These are phyloP conservation scores for Onygenales sp. DNA, from an alignment of 2,329 filamentous ascomycete genomes.

Conservation along the genomic window DNA sequence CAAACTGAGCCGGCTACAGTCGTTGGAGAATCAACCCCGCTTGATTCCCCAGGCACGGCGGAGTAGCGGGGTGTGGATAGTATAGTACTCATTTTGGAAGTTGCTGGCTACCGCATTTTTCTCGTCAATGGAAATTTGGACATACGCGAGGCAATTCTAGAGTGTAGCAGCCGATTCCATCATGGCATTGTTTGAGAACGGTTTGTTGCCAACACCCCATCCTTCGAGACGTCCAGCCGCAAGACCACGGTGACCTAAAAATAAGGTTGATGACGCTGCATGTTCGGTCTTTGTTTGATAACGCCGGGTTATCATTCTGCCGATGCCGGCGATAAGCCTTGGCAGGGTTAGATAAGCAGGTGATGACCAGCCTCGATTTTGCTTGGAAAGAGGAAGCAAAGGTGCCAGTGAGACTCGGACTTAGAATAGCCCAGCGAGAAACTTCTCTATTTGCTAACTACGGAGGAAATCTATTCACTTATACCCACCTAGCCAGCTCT, in stretches of 20 bases:
- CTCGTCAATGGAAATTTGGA: too few relatives aligned
- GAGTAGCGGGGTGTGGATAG: background rate
- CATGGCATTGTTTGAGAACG: too few relatives aligned
- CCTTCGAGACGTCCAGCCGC: too few relatives aligned
- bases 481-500: background rate
- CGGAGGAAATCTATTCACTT: background rate
- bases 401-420: too few relatives aligned
- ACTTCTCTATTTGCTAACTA: background rate
- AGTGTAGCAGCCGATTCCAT: too few relatives aligned
- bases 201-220: too few relatives aligned
- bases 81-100: background rate
- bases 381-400: too few relatives aligned
- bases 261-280: background rate
- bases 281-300: background rate
- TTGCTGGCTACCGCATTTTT: too few relatives aligned
- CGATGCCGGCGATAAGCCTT: background rate
- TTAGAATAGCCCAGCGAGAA: too few relatives aligned
- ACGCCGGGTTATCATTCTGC: background rate
- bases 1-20: background rate
- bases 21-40: background rate
- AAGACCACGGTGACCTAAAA: background rate
- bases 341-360: background rate
- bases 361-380: too few relatives aligned
- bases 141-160: too few relatives aligned
- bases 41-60: background rate